Percentiles rank a stretch among this genome's conserved stretches.
phyloP scores from a whole-genome alignment of 2,329 filamentous ascomycete species.

The Pyrenophora seminiperda region DNA sequence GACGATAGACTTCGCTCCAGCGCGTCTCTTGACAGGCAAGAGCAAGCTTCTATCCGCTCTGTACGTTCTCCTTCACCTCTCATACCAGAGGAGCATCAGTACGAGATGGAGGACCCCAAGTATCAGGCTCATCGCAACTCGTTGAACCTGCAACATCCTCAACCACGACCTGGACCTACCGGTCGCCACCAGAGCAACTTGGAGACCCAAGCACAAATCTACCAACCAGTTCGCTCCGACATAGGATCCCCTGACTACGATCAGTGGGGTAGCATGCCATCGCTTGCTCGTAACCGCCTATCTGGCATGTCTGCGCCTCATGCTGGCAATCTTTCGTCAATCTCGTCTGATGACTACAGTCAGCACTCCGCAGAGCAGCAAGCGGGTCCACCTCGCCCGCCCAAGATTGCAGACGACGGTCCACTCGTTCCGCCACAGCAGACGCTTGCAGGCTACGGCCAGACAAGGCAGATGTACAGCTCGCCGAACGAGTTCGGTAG shows the following conservation, averaged over 20 bases:
- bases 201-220: slow-evolving; percentile 74
- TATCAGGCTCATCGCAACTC: slow-evolving; percentile 83
- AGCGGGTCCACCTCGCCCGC: slow-evolving; percentile 55
- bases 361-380: slow-evolving; percentile 47
- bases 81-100: slow-evolving; percentile 58
- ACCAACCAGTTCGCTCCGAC: slow-evolving; percentile 52
- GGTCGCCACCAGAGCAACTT: slow-evolving; percentile 75
- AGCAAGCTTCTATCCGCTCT: slow-evolving; percentile 37
- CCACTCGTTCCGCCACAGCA: slow-evolving; percentile 62
- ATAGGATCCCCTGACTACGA: slow-evolving; percentile 48
- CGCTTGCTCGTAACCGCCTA: slow-evolving; percentile 48
- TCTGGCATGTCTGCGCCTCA: slow-evolving; percentile 41
- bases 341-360: slow-evolving; percentile 48
- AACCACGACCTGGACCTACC: slow-evolving; percentile 74
- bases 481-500: slow-evolving; percentile 44
- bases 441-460: slow-evolving; percentile 46
- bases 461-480: slow-evolving; percentile 48
- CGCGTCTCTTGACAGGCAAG: slow-evolving; percentile 39
- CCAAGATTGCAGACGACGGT: slow-evolving; percentile 62
- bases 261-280: slow-evolving; percentile 56
- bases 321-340: slow-evolving; percentile 45
- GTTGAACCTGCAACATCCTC: slow-evolving; percentile 77
- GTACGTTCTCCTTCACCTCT: slow-evolving; percentile 57
- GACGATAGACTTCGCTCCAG: slow-evolving; percentile 59
- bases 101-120: slow-evolving; percentile 67